These are phyloP conservation scores for Pelargonium myrrhifolium DNA, from an alignment of 441 rosid genomes.

Conservation along the genomic window DNA sequence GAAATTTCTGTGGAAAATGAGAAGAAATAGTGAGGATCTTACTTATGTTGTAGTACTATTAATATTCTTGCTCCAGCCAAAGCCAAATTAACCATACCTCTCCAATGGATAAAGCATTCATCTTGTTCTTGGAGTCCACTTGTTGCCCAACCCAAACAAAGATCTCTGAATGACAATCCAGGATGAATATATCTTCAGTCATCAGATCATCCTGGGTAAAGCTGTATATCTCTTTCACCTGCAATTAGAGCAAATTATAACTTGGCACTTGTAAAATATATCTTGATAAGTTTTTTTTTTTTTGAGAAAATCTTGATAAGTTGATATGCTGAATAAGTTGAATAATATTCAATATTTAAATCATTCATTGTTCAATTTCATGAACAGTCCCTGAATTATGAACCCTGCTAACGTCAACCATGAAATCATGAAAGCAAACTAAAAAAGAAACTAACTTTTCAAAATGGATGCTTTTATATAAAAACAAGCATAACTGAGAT, in stretches of 20 bases:
- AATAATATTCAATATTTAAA: too few relatives aligned
- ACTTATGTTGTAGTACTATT: too few relatives aligned
- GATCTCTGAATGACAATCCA: slow-evolving; percentile 74
- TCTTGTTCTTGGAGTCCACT: slow-evolving; percentile 62
- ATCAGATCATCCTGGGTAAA: slow-evolving; percentile 87
- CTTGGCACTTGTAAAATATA: neutral
- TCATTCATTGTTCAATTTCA: too few relatives aligned
- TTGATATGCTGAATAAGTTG: too few relatives aligned
- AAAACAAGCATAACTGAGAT: slow-evolving; percentile 8
- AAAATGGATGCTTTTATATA: neutral
- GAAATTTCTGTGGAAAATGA: slow-evolving; percentile 52
- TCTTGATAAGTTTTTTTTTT: neutral
- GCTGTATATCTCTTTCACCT: slow-evolving; percentile 79
- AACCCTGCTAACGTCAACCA: neutral
- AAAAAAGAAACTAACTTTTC: neutral
- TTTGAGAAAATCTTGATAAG: too few relatives aligned
- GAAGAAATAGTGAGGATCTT: slow-evolving; percentile 13
- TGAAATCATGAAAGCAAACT: neutral
- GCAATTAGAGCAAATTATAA: slow-evolving; percentile 17
- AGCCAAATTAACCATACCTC: slow-evolving; percentile 44
- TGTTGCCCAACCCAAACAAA: slow-evolving; percentile 95
- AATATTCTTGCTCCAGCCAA: neutral
- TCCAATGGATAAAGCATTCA: slow-evolving; percentile 60
- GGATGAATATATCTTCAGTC: slow-evolving; percentile 91
- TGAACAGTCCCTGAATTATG: too few relatives aligned